phyloP scores from a whole-genome alignment of 768 basidiomycete genomes.

The Naganishia onofrii region DNA sequence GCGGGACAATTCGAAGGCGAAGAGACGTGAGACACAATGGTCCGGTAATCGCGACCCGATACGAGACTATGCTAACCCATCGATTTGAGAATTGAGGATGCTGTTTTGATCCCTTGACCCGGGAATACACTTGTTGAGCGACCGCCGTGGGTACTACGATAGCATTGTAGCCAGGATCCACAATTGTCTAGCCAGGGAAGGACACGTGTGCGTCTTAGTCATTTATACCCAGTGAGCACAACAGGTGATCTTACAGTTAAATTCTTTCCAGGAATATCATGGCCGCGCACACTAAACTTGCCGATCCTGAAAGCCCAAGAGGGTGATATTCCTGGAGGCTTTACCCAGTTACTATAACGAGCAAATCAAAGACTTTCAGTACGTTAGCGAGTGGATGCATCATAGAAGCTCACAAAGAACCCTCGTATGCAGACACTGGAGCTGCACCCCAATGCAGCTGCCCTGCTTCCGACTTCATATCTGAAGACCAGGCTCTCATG shows the following conservation, averaged over 20 bases:
- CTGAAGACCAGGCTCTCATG: constrained; percentile 34
- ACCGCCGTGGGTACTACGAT: constrained; percentile 42
- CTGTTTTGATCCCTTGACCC: constrained; percentile 34
- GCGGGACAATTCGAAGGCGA: background rate
- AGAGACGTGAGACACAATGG: too few species aligned
- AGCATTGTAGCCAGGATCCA: constrained; percentile 47
- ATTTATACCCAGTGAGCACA: background rate
- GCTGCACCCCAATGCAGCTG: constrained; percentile 48
- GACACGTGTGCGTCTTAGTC: background rate
- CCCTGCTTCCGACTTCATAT: constrained; percentile 35
- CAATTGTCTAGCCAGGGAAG: constrained; percentile 32
- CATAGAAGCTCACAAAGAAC: constrained; percentile 43
- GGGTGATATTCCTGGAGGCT: constrained; percentile 32
- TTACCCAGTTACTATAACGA: constrained; percentile 45
- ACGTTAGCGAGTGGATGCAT: background rate
- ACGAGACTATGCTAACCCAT: constrained; percentile 39
- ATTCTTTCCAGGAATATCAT: constrained; percentile 33
- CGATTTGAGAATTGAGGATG: constrained; percentile 38
- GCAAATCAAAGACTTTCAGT: background rate
- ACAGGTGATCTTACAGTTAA: constrained; percentile 36
- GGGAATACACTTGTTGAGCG: constrained; percentile 38
- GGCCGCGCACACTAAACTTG: constrained; percentile 34
- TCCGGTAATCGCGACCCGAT: background rate
- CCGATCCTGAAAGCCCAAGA: constrained; percentile 43
- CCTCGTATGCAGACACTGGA: constrained; percentile 34